These are phyloP conservation scores for Cruciata laevipes DNA, from an alignment of 257 asterid species.

Conservation along the genomic window DNA sequence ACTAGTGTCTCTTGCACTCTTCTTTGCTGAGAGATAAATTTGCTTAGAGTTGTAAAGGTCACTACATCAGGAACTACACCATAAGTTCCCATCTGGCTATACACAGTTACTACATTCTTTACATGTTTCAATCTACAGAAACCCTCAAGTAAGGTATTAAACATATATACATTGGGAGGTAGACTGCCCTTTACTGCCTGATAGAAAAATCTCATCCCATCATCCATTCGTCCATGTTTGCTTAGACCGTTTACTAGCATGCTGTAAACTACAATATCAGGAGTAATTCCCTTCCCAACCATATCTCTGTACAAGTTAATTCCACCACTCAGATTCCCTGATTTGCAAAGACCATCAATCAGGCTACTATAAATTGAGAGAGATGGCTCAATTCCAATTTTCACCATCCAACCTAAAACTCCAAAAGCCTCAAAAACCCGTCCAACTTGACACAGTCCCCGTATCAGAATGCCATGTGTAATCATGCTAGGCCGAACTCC, in stretches of 20 bases:
- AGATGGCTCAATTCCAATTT: conserved; percentile 27
- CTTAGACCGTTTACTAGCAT: conserved; percentile 29
- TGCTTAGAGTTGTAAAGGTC: conserved; percentile 26
- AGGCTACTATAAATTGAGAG: conserved; percentile 20
- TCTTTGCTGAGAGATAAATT: conserved; percentile 24
- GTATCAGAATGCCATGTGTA: conserved; percentile 34
- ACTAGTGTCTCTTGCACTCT: conserved; percentile 18
- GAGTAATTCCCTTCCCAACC: conserved; percentile 23
- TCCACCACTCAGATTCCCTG: conserved; percentile 24
- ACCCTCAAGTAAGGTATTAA: conserved; percentile 37
- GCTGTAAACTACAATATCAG: conserved; percentile 18
- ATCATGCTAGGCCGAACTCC: conserved; percentile 29
- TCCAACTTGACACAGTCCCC: conserved; percentile 26
- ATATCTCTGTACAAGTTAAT: conserved; percentile 22
- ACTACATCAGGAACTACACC: conserved; percentile 31
- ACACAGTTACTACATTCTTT: conserved; percentile 20
- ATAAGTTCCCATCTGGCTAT: conserved; percentile 21
- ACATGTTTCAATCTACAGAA: conserved; percentile 30
- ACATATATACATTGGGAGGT: conserved; percentile 25
- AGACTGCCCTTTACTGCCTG: conserved; percentile 24
- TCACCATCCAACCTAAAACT: conserved; percentile 22
- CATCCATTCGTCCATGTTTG: conserved; percentile 23
- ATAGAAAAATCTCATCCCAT: conserved; percentile 24
- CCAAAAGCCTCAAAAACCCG: conserved; percentile 29
- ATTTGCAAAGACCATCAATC: conserved; percentile 31